A percentile compares a stretch with the other conserved stretches of the same genome.
These are phyloP conservation scores for Diospyros kaki DNA, from an alignment of 148 eudicot species.

Conservation along the genomic window DNA sequence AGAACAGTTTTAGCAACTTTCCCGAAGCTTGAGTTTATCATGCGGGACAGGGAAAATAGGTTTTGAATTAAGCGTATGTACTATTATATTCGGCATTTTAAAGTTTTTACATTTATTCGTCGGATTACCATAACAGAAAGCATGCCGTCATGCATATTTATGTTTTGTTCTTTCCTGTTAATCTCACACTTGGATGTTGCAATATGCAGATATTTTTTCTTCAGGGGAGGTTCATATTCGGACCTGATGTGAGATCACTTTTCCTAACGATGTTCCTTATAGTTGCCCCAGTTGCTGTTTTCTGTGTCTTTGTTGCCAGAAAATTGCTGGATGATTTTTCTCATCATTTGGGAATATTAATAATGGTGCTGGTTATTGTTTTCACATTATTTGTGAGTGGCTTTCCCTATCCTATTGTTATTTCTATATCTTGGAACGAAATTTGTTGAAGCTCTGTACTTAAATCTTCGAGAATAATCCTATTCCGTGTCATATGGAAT, in stretches of 20 bases:
- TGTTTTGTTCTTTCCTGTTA: background rate
- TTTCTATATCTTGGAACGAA: background rate
- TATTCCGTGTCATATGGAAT: background rate
- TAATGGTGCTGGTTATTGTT: constrained; percentile 28
- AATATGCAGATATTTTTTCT: constrained; percentile 41
- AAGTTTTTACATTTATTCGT: background rate
- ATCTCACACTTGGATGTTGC: constrained; percentile 9
- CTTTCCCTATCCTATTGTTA: background rate
- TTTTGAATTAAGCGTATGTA: background rate
- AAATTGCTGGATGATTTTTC: constrained; percentile 35
- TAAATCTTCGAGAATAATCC: background rate
- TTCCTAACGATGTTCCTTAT: constrained; percentile 39
- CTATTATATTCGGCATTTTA: background rate
- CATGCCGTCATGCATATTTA: background rate
- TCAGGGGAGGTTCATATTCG: constrained; percentile 46
- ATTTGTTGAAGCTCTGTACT: background rate
- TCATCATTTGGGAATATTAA: constrained; percentile 28
- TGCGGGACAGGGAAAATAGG: background rate
- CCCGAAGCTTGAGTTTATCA: background rate
- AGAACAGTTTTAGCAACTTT: background rate
- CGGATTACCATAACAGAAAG: background rate
- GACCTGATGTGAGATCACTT: constrained; percentile 46
- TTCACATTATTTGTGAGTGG: constrained; percentile 40
- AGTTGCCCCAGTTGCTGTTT: constrained; percentile 39
- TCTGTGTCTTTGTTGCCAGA: constrained; percentile 48